These are phyloP conservation scores for Ceratocystis cacaofunesta DNA, from an alignment of 2,329 filamentous ascomycete genomes.

Conservation along the genomic window DNA sequence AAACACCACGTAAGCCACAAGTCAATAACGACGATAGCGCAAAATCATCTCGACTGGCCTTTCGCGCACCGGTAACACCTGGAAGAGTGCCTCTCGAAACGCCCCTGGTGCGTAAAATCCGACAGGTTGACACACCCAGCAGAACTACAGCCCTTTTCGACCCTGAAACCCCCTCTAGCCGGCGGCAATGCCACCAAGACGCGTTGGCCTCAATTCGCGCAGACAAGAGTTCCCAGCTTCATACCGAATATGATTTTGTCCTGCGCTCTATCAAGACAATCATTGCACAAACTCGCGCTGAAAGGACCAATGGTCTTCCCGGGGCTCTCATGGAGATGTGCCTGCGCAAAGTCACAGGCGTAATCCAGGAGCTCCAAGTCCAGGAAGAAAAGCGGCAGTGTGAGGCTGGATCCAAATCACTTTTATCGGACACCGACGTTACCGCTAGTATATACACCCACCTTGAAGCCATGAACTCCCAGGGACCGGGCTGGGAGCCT, in stretches of 20 bases:
- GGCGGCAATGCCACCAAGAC: neutral
- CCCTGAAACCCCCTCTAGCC: constrained; percentile 3
- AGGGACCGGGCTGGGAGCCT: constrained; percentile 24
- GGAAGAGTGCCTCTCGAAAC: constrained; percentile 22
- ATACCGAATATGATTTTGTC: constrained; percentile 14
- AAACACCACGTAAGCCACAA: neutral
- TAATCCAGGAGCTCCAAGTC: constrained; percentile 5
- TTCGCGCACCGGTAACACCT: constrained; percentile 13
- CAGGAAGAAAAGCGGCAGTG: constrained; percentile 20
- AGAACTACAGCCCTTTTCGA: neutral
- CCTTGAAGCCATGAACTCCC: constrained; percentile 22
- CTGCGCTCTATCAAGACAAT: constrained; percentile 9
- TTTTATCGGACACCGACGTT: neutral
- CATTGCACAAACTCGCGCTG: neutral
- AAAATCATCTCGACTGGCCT: neutral
- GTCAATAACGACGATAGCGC: neutral
- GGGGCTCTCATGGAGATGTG: constrained; percentile 28
- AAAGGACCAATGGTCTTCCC: neutral
- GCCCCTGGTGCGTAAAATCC: constrained; percentile 22
- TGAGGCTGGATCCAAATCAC: constrained; percentile 20
- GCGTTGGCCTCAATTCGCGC: neutral
- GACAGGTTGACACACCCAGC: constrained; percentile 15
- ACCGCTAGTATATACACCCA: constrained; percentile 25
- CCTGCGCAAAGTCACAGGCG: constrained; percentile 20
- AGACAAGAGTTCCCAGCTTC: constrained; percentile 5